Evolutionary conservation across 192 early-diverging fungal genomes (phyloP).

Genomic region (Podochytrium sp.): DNA sequence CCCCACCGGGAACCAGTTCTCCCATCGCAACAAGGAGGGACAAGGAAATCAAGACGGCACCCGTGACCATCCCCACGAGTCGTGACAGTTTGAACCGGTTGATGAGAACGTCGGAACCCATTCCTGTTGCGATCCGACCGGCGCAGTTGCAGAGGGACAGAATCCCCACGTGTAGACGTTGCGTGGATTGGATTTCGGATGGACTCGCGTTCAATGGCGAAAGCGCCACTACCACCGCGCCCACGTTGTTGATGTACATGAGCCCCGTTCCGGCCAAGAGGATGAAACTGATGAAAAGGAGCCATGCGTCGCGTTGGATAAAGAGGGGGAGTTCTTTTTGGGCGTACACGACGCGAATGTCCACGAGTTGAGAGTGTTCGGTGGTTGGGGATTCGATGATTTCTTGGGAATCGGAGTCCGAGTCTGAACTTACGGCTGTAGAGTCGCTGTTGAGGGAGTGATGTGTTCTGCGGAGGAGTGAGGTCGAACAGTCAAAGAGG

Average conservation of each 20-base stretch:
- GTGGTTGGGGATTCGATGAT: neutral
- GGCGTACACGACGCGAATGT: neutral
- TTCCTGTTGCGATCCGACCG: slow-evolving; percentile 42
- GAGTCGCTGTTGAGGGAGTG: neutral
- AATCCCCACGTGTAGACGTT: slow-evolving; percentile 41
- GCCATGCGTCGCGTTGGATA: slow-evolving; percentile 35
- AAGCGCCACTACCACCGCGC: slow-evolving; percentile 39
- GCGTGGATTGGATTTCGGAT: slow-evolving; percentile 13
- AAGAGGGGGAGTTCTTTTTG: slow-evolving; percentile 10
- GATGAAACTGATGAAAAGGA: slow-evolving; percentile 40
- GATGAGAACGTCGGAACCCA: slow-evolving; percentile 30
- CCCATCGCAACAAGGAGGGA: neutral
- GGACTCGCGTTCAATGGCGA: neutral
- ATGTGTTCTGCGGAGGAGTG: neutral
- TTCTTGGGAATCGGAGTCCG: neutral
- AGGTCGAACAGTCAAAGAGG: slow-evolving; percentile 15
- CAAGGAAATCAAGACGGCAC: slow-evolving; percentile 10
- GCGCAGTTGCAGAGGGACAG: slow-evolving; percentile 42
- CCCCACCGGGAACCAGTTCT: too few species aligned
- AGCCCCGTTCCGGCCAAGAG: slow-evolving; percentile 44
- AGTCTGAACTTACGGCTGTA: neutral
- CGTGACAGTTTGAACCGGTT: slow-evolving; percentile 16
- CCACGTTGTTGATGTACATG: slow-evolving; percentile 56
- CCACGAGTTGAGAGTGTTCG: neutral
- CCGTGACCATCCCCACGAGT: slow-evolving; percentile 21